Percentiles rank a stretch among this genome's conserved stretches.
phyloP scores from a whole-genome alignment of 371 early-diverging fungal genomes.

The Syncephalastrum contaminatum region DNA sequence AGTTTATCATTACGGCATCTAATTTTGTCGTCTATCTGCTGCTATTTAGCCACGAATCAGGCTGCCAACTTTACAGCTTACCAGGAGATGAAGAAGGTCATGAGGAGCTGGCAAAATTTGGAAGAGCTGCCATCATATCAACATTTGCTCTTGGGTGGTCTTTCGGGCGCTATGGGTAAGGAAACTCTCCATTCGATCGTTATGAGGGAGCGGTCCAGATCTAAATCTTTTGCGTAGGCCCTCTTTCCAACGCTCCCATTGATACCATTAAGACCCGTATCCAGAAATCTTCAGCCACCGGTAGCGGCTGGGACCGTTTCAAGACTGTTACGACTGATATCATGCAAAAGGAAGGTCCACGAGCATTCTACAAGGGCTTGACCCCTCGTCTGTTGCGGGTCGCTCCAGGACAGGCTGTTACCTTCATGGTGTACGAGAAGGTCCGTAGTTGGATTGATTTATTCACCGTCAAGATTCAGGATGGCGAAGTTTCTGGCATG shows the following conservation, averaged over 20 bases:
- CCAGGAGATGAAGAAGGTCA: constrained; percentile 82
- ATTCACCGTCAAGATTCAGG: constrained; percentile 46
- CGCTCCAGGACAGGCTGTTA: constrained; percentile 85
- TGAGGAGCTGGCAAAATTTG: constrained; percentile 65
- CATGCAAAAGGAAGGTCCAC: constrained; percentile 78
- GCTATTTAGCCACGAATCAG: constrained; percentile 87
- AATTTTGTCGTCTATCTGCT: background rate
- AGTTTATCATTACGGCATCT: too few relatives aligned
- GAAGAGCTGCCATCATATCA: constrained; percentile 87
- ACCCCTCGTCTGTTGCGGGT: constrained; percentile 92
- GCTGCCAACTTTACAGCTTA: constrained; percentile 98
- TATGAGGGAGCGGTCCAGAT: too few relatives aligned
- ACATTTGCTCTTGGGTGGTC: constrained; percentile 76
- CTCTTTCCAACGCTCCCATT: constrained; percentile 47
- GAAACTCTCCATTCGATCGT: background rate
- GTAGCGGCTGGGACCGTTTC: constrained; percentile 83
- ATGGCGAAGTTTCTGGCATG: constrained; percentile 25
- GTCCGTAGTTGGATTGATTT: constrained; percentile 74
- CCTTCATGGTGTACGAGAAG: constrained; percentile 87
- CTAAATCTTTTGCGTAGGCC: constrained; percentile 3
- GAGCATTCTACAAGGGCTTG: constrained; percentile 95
- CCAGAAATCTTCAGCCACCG: constrained; percentile 77
- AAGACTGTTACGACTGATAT: constrained; percentile 32
- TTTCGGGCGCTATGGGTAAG: constrained; percentile 85
- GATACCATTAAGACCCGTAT: constrained; percentile 99